Conservation (phyloP, 108 stramenopile genomes). For the Nitzschia putrida region DNA sequence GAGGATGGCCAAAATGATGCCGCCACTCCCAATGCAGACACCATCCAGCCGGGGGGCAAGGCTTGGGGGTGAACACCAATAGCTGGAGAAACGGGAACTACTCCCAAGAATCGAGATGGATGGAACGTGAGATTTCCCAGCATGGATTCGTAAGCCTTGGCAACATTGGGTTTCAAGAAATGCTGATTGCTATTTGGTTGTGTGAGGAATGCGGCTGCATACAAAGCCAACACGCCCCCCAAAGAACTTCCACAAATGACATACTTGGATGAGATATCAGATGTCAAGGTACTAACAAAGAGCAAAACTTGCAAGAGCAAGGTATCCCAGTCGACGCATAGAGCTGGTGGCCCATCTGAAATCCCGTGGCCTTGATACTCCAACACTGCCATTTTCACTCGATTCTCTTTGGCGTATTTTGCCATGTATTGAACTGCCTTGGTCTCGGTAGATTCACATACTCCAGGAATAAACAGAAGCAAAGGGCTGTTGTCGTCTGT, state of each 20-base stretch:
- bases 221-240: slow-evolving; percentile 49
- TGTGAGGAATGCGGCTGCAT: slow-evolving; percentile 28
- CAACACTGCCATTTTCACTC: slow-evolving; percentile 39
- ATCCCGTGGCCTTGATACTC: slow-evolving; percentile 57
- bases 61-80: slow-evolving; percentile 50
- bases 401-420: slow-evolving; percentile 3
- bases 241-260: slow-evolving; percentile 45
- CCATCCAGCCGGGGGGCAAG: slow-evolving; percentile 41
- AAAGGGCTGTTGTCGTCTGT: background rate
- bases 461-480: slow-evolving; percentile 46
- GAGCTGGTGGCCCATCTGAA: slow-evolving; percentile 29
- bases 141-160: background rate
- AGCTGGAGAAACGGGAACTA: slow-evolving; percentile 42
- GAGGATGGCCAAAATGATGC: slow-evolving; percentile 28
- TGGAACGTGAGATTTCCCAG: background rate
- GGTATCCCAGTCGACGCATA: slow-evolving; percentile 22
- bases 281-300: slow-evolving; percentile 18
- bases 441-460: slow-evolving; percentile 62
- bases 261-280: background rate
- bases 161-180: background rate
- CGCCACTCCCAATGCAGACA: slow-evolving; percentile 28
- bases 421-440: slow-evolving; percentile 47
- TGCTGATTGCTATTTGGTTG: background rate
- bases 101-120: slow-evolving; percentile 33
- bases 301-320: slow-evolving; percentile 33